Evolutionary conservation across 345 rosid species (phyloP).

Genomic region (Eucalyptus paniculata): DNA sequence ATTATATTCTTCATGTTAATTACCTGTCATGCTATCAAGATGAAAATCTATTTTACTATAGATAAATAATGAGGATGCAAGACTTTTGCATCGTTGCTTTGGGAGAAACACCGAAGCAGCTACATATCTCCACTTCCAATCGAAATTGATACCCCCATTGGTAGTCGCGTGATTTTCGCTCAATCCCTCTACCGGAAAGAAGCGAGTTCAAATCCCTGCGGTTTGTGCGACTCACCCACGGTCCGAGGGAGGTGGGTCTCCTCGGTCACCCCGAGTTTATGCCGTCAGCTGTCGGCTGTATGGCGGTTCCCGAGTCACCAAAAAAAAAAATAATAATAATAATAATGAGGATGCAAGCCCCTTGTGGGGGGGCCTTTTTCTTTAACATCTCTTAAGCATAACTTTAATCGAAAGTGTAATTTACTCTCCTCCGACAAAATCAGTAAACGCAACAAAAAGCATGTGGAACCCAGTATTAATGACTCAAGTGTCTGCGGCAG

Average conservation of each 20-base stretch:
- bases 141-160: too few species aligned
- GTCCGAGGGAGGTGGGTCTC: fast-evolving
- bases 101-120: too few species aligned
- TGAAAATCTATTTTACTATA: background rate
- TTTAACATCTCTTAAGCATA: background rate
- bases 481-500: background rate
- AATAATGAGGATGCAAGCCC: background rate
- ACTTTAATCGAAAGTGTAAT: background rate
- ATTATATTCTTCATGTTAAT: background rate
- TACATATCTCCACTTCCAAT: too few species aligned
- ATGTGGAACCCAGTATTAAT: background rate
- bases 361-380: background rate
- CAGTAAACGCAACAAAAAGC: background rate
- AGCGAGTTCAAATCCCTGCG: too few species aligned
- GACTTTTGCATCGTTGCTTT: too few species aligned
- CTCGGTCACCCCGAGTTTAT: too few species aligned
- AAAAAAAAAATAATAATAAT: too few species aligned
- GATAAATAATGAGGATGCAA: background rate
- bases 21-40: background rate
- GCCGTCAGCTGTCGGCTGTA: fast-evolving
- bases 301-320: too few species aligned
- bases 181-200: fast-evolving
- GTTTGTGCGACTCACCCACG: too few species aligned
- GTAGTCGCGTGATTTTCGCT: too few species aligned
- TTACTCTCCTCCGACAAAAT: background rate